Evolutionary conservation across 2,329 filamentous ascomycete genomes (phyloP), one percentile per base, ranked within the genome.

Genomic region (Trichocomaceae sp.): DNA sequence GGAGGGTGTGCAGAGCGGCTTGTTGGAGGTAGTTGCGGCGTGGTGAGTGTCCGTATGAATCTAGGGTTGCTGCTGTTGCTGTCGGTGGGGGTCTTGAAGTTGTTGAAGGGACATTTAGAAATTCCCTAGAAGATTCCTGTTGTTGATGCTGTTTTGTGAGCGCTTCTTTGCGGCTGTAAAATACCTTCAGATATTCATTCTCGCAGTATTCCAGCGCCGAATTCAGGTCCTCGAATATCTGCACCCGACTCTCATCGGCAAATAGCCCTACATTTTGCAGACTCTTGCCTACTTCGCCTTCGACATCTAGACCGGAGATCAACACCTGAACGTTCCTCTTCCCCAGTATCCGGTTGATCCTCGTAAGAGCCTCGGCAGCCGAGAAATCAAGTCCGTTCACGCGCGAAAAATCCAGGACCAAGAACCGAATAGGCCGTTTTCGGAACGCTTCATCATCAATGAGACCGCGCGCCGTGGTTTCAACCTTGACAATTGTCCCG

Each of bases 351-450:
- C 93, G 84, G 66, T 91, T 93, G 70, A 99, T 90, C 13, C 91
- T 87, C 57, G 88, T 90, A 68, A 99, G 97, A 0, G 89, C 93
- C 69, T 99, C 93, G 1, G 90, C 92, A 1, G 93, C 92, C 0
- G 92, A 97, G 69, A 96, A 99, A 71, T 99, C 93, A 20, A 97
- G 82, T 7, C 92, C 93, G 13, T 87, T 91, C 42, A 99, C 93
- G 59, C 93, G 87, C 60, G 83, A 85, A 63, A 99, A 81, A 67
- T 99, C 93, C 39, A 99, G 78, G 17, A 99, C 83, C 42, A 99
- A 77, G 68, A 90, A 99, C 61, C 89, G 86, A 66, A 97, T 93
- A 0, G 92, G 90, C 51, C 85, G 81, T 60, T 83, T 77, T 23
- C 78, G 76, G 66, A 96, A 97, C 2, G 84, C 81, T 58, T 92